Evolutionary conservation across 768 basidiomycete genomes (phyloP), one percentile per base, ranked within the genome.

Genomic region (Russula ochroleuca): DNA sequence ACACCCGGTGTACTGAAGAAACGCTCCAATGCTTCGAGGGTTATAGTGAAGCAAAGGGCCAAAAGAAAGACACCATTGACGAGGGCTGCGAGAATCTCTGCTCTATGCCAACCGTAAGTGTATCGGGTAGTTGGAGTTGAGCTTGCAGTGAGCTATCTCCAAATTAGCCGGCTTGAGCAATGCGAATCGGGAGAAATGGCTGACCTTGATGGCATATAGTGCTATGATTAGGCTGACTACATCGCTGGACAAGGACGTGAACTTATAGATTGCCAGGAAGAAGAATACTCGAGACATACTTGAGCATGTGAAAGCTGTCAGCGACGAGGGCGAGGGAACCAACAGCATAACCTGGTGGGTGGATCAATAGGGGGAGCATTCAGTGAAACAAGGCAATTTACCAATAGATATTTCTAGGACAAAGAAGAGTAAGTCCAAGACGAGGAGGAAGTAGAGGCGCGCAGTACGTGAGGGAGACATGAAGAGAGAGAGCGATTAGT

Each of bases 41-140:
- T 87, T 68, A 99, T 98, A 6, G 94, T 94, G 76, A 98, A 94
- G 76, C 97, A 99, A 0, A 98, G 83, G 0, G 97, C 97, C 48
- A 98, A 82, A 7, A 99, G 83, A 78, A 98, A 98, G 60, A 98
- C 94, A 57, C 97, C 97, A 70, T 99, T 99, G 68, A 98, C 77
- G 50, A 98, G 80, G 0, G 97, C 97, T 23, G 94, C 95, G 8
- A 98, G 82, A 65, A 97, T 95, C 72, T 97, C 95, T 19, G 97
- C 97, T 66, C 97, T 82, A 75, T 98, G 95, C 96, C 95, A 98
- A n/a, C 95, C 96, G 73, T 98, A 98, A 5, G 96, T 94, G 75
- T 97, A 97, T 55, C 86, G 83, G 33, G 88, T 82, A 75, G 88
- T 84, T 37, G 76, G 77, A 33, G 83, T 76, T 35, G 78, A 81